Evolutionary conservation across 2,329 filamentous ascomycete genomes (phyloP), one percentile per base, ranked within the genome.

Genomic region (Gaeumannomyces sp.): DNA sequence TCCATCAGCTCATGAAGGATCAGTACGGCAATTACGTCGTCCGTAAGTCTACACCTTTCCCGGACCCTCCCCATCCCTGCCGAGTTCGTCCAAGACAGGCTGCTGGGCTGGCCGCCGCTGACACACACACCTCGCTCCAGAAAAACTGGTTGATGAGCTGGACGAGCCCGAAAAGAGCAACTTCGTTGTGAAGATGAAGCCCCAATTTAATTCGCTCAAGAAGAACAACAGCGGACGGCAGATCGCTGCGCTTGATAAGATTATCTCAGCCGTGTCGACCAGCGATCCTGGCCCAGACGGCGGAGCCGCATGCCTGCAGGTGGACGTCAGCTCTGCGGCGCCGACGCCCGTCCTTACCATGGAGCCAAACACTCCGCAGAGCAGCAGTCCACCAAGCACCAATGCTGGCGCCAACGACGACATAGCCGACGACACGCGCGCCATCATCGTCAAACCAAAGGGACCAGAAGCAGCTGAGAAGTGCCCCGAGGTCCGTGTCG

Each of bases 21-120:
- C 90, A 92, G 68, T 98, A 89, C 74, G 95, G 92, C 66, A 99
- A 99, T 76, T 99, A 98, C 74, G 94, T 98, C 7, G 90, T 98
- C 67, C 94, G 93, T 96, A 86, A 87, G 92, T 87, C 31, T n/a
- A n/a, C 27, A 2, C 6, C 28, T 14, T 59, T 61, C 16, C 35
- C 45, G 25, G 38, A 19, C 4, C 33, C 11, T 50, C 16, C 38
- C 38, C 38, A 22, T 7, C 38, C 38, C 11, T 50, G 16, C 16
- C 19, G 5, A 8, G 38, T 8, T 4, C 19, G 14, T 45, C 38
- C 19, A 5, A 14, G 14, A 6, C 38, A 50, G 16, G 19, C 19
- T 4, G 45, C 7, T 53, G 3, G 1, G 16, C 2, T 10, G 25
- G 8, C 19, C 27, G 31, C 14, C 29, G 2, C 13, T 33, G 31